Base-by-base conservation (phyloP, 495 filamentous ascomycete genomes). In the Penicillium soppii region DNA sequence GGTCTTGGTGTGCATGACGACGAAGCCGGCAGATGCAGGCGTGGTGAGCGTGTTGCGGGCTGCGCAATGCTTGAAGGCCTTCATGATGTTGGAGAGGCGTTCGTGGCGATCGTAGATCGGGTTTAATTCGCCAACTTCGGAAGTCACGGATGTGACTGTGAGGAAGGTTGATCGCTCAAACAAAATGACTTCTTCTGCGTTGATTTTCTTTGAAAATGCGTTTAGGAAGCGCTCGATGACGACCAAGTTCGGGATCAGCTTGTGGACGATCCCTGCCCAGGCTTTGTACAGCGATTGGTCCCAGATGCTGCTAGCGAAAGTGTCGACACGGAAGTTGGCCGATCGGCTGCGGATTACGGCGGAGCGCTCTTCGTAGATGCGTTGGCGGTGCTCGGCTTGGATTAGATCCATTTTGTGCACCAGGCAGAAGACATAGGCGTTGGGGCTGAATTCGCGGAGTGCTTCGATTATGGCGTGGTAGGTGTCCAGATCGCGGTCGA, bases 381-480 rank as follows among this genome's bases (percentile, higher is more conserved):
- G 81, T 54, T 88, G 82, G 27, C 92, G 83, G 58, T 85, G 80
- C 50, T 86, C 76, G 27, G 82, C 80, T 59, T 90, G 89, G 48
- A 97, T 90, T n/a, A 98, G 82, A 67, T 98, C 94, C 86, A 98
- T 96, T 69, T 98, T 98, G 80, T 98, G 94, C 52, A 98, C 86
- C 7, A 98, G 82, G 44, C 91, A 87, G 73, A 96, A 98, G 56
- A 97, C 82, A 57, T 86, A 84, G 42, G 94, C 92, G 7, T 77
- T 77, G 37, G 89, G 87, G 19, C 87, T 91, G 76, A 85, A 94
- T 68, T 97, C 91, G 26, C 81, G 74, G 26, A 98, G 77, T 0
- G 94, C 94, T 43, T 82, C 76, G 61, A 96, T 90, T 63, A 96
- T 90, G 50, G 86, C 82, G 46, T 81, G 83, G 71, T 97, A 98